Evolutionary conservation across 139 green algal species (phyloP).

Genomic region (Picochlorum sp.): DNA sequence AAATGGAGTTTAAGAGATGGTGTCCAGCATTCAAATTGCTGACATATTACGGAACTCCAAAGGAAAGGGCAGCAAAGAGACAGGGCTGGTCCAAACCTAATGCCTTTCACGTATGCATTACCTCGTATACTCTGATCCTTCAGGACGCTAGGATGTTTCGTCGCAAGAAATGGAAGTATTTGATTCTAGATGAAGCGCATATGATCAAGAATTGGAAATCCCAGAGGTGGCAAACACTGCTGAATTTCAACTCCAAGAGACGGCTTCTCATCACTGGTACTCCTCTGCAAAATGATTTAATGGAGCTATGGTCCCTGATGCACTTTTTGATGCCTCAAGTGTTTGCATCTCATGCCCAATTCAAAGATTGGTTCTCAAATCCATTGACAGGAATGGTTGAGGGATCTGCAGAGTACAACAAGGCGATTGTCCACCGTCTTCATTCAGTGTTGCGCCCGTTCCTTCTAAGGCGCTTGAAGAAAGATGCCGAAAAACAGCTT

Average conservation of each 20-base stretch:
- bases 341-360: conserved; percentile 79
- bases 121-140: conserved; percentile 90
- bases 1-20: conserved; percentile 99
- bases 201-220: conserved; percentile 99
- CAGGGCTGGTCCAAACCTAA: conserved; percentile 95
- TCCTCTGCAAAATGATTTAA: conserved; percentile 96
- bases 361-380: conserved; percentile 96
- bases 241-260: conserved; percentile 93
- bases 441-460: conserved; percentile 95
- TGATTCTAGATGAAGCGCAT: conserved; percentile 99
- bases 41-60: conserved; percentile 92
- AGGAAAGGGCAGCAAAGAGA: conserved; percentile 90
- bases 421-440: conserved; percentile 79
- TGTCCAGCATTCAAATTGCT: conserved; percentile 98
- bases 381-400: conserved; percentile 88
- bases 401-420: conserved; percentile 53
- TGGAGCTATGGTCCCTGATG: conserved; percentile 97
- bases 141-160: conserved; percentile 90
- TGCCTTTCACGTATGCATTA: conserved; percentile 99
- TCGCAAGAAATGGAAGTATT: conserved; percentile 96
- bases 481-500: conserved; percentile 92
- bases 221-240: conserved; percentile 90
- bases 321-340: conserved; percentile 97
- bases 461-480: conserved; percentile 79
- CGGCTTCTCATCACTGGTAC: conserved; percentile 90